Evolutionary conservation across 495 filamentous ascomycete species (phyloP).

Genomic region (Sordaria brevicollis): DNA sequence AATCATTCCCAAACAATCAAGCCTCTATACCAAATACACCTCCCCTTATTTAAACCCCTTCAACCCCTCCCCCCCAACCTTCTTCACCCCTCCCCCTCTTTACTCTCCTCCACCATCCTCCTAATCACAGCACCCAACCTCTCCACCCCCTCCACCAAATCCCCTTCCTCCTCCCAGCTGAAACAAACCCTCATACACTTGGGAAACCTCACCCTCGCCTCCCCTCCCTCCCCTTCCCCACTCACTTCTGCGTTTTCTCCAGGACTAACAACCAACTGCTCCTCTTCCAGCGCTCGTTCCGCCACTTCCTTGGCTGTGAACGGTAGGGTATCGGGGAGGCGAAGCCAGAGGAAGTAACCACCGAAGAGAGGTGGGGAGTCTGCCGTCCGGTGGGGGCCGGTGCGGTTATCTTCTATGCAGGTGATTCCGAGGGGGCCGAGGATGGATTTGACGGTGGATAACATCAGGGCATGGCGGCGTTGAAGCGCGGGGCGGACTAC

Average conservation of each 20-base stretch:
- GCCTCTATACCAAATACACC: neutral
- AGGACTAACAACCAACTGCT: conserved; percentile 51
- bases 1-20: neutral
- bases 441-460: conserved; percentile 42
- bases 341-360: conserved; percentile 77
- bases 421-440: conserved; percentile 51
- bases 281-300: conserved; percentile 38
- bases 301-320: conserved; percentile 43
- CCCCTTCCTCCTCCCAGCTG: conserved; percentile 61
- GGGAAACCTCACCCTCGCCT: conserved; percentile 36
- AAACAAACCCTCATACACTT: conserved; percentile 57
- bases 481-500: conserved; percentile 45
- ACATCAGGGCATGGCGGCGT: conserved; percentile 42
- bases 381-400: conserved; percentile 2
- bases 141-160: conserved; percentile 56
- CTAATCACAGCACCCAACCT: conserved; percentile 44
- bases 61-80: neutral
- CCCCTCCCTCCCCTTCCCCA: conserved; percentile 38
- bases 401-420: conserved; percentile 3
- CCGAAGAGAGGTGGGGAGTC: conserved; percentile 36
- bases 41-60: neutral
- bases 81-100: neutral
- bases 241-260: conserved; percentile 60
- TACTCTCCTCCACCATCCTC: conserved; percentile 1
- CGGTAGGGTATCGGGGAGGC: conserved; percentile 42